Base-by-base conservation (phyloP, 2,329 filamentous ascomycete genomes). In the Teratosphaeria nubilosa region DNA sequence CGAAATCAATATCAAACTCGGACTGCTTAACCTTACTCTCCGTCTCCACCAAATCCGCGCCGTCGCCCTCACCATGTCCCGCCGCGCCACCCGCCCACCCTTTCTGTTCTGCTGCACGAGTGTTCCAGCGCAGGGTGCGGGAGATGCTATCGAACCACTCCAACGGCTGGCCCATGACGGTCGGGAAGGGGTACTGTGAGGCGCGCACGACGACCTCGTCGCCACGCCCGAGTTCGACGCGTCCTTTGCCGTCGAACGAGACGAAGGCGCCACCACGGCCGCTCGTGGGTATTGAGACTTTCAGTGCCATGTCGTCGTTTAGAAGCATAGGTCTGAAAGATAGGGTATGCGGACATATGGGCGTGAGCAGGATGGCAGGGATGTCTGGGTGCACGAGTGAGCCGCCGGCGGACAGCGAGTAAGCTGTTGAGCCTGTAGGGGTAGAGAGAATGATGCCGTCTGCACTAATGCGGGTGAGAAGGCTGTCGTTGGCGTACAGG, bases 71-170 rank as follows among this genome's bases (percentile, higher is more conserved):
- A 1, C 64, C 66, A 24, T 64, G 58, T 5, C 64, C 70, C 58
- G 82, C 82, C 76, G 85, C 97, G 2, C 85, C 62, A 11, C 65
- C 67, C 57, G 82, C 82, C 78, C 86, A 99, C 2, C 85, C 89
- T 74, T 96, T 97, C 74, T 99, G 94, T 57, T 87, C 86, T 5
- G 92, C 91, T 4, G 91, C 91, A 52, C 94, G 83, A 27, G 88
- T 92, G 75, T 99, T 99, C 94, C 94, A 99, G 62, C 91, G 83
- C 59, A 99, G 79, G 3, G 92, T 96, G 60, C 92, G 84, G 56
- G 89, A 90, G 54, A 99, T 90, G 68, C 90, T 95, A 73, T 96
- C 89, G 70, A 99, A 96, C 94, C 94, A 99, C 73, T 99, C 94
- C 0, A 87, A 88, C 61, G 86, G 86, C 62, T 87, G 90, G 63